Conservation (phyloP, 371 early-diverging fungal genomes). For the Mortierella sp. region DNA sequence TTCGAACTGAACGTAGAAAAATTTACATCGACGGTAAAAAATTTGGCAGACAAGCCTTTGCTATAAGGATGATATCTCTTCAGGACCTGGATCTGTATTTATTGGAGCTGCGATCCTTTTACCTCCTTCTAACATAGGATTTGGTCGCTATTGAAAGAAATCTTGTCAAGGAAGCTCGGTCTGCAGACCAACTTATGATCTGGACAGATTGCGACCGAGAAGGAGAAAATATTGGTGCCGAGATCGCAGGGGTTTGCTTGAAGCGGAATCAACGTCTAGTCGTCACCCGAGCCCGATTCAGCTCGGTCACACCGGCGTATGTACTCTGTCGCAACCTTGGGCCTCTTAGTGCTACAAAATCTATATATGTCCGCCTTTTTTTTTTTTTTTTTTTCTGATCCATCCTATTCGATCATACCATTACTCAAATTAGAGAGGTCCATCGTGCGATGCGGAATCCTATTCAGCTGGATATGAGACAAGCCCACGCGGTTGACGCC, state of each 20-base stretch:
- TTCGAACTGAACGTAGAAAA: constrained; percentile 73
- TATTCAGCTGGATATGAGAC: constrained; percentile 73
- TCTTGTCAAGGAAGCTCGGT: constrained; percentile 68
- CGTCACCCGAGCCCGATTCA: constrained; percentile 85
- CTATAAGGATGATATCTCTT: neutral
- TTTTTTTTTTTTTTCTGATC: neutral
- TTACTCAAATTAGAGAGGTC: constrained; percentile 69
- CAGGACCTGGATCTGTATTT: neutral
- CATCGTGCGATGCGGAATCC: constrained; percentile 84
- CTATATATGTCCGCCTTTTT: neutral
- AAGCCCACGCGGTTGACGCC: constrained; percentile 92
- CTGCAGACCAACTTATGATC: constrained; percentile 83
- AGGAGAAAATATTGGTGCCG: constrained; percentile 98
- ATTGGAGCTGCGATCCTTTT: neutral
- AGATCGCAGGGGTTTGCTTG: constrained; percentile 81
- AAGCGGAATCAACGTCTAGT: constrained; percentile 68
- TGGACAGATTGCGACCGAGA: constrained; percentile 99
- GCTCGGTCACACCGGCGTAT: constrained; percentile 77
- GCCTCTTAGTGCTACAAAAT: neutral
- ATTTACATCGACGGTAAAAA: constrained; percentile 20
- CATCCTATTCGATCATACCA: neutral
- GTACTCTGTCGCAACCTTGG: constrained; percentile 5
- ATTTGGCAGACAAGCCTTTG: neutral
- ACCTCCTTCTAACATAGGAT: constrained; percentile 28
- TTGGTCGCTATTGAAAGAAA: constrained; percentile 70